Evolutionary conservation across 1,284 basidiomycete genomes (phyloP).

Genomic region (Ganoderma leucocontextum): DNA sequence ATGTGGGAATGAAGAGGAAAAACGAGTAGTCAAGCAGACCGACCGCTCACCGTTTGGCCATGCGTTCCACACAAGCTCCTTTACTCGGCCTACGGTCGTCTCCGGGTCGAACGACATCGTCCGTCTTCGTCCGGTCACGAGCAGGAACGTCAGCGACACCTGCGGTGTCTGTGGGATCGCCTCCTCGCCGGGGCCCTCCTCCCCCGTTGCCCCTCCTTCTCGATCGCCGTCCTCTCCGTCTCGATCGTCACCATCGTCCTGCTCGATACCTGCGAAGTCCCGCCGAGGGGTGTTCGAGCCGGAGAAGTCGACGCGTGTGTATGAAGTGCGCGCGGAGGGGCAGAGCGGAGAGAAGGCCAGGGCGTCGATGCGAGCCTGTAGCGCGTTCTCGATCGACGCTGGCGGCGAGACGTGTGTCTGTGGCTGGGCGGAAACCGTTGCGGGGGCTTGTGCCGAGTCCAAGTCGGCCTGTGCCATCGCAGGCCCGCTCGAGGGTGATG

Average conservation of each 20-base stretch:
- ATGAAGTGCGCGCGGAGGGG: conserved; percentile 47
- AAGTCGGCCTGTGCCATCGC: conserved; percentile 12
- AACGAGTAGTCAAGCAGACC: not conserved
- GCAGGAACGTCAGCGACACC: conserved; percentile 76
- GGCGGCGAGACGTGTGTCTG: conserved; percentile 16
- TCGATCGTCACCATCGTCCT: conserved; percentile 27
- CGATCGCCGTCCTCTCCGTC: conserved; percentile 29
- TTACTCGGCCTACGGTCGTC: conserved; percentile 80
- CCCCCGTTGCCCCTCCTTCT: not conserved
- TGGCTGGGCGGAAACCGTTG: conserved; percentile 1
- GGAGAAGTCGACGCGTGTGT: conserved; percentile 46
- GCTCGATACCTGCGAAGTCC: conserved; percentile 24
- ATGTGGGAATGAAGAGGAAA: not conserved
- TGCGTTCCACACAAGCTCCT: conserved; percentile 86
- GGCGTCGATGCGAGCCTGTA: conserved; percentile 32
- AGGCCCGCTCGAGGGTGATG: conserved; percentile 17
- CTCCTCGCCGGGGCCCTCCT: conserved; percentile 28
- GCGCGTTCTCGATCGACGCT: conserved; percentile 28
- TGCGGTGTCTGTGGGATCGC: conserved; percentile 67
- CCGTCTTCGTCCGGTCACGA: conserved; percentile 76
- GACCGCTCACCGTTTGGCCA: conserved; percentile 76
- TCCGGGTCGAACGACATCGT: conserved; percentile 84
- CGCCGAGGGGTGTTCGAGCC: conserved; percentile 30
- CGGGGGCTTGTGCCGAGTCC: not conserved
- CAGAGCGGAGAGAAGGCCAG: conserved; percentile 39